Base-by-base conservation (phyloP, 208 protist genomes). In the Blechomonas ayalai region DNA sequence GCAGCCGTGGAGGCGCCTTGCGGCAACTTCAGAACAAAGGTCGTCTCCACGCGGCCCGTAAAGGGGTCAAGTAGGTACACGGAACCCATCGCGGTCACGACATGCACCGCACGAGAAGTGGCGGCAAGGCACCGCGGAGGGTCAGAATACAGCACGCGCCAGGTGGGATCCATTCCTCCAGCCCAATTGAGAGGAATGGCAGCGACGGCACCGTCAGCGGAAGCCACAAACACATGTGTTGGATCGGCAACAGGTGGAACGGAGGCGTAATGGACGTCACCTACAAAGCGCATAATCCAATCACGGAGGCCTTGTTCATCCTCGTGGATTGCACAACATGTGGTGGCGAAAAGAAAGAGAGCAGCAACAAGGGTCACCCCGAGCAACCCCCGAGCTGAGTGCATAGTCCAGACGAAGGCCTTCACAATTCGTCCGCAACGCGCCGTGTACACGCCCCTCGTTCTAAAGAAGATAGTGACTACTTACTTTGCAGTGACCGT, bases 271-370 rank as follows among this genome's bases (percentile, higher is more conserved):
- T 82, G 63, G 26, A 90, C 81, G 42, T 87, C 60, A 9, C 85
- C 85, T 2, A 78, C 74, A 46, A 83, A 73, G 39, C 71, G 75
- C 31, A 84, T 46, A 10, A 86, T 53, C 76, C 79, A 94, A 42
- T 94, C 85, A 10, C 80, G 76, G 32, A 83, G 52, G 7, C 85
- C 85, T 29, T 84, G 72, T 50, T 94, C 85, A 61, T 94, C 85
- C 37, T 84, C 85, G 41, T 94, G 85, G 33, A 94, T 86, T 18
- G 75, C 77, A 6, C 9, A n/a, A 10, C 40, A 42, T 22, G 65
- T 35, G 4, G 57, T 25, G 44, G 35, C 33, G 57, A 27, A 6
- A 58, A 28, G 15, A 58, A 10, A 40, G 16, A 53, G 15, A 43
- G 48, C 27, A 45, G 23, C 39, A 40, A 34, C 35, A 40, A 51